phyloP scores from a whole-genome alignment of 2,329 filamentous ascomycete species.

The Gliomastix tumulicola region DNA sequence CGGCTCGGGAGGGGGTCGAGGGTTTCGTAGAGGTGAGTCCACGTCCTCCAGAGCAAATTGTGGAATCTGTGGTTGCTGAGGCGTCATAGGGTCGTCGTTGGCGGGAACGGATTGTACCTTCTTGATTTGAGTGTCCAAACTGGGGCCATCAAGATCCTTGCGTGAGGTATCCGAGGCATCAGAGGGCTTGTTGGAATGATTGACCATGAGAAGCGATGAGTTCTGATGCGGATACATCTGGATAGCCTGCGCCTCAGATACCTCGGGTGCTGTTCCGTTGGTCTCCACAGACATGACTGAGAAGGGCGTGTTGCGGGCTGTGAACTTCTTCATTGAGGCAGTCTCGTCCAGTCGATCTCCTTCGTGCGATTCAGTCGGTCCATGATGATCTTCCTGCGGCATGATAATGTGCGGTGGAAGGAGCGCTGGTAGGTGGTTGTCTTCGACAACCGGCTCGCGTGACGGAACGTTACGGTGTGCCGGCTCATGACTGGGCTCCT shows the following conservation, averaged over 20 bases:
- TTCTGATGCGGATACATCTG: constrained; percentile 60
- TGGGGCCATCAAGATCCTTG: constrained; percentile 9
- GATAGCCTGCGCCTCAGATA: constrained; percentile 56
- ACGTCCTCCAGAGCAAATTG: constrained; percentile 49
- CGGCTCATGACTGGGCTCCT: too few species aligned
- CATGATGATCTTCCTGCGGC: too few species aligned
- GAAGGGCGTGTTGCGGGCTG: constrained; percentile 54
- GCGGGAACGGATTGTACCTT: constrained; percentile 4
- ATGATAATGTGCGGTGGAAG: too few species aligned
- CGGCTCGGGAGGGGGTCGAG: constrained; percentile 49
- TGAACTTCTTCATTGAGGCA: constrained; percentile 43
- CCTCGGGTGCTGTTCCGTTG: constrained; percentile 52
- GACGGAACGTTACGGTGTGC: too few species aligned
- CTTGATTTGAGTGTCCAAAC: neutral
- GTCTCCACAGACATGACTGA: constrained; percentile 56
- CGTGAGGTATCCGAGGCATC: constrained; percentile 30
- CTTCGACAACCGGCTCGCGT: too few species aligned
- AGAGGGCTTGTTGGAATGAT: constrained; percentile 45
- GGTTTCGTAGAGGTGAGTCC: constrained; percentile 57
- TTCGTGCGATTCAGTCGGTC: too few species aligned
- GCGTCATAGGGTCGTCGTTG: constrained; percentile 39
- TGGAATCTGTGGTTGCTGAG: constrained; percentile 40
- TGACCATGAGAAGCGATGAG: constrained; percentile 53
- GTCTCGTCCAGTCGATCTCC: constrained; percentile 47
- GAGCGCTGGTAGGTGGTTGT: too few species aligned